Evolutionary conservation across 2,329 filamentous ascomycete genomes (phyloP).

Genomic region (Ophiocordyceps camponoti-rufipedis): DNA sequence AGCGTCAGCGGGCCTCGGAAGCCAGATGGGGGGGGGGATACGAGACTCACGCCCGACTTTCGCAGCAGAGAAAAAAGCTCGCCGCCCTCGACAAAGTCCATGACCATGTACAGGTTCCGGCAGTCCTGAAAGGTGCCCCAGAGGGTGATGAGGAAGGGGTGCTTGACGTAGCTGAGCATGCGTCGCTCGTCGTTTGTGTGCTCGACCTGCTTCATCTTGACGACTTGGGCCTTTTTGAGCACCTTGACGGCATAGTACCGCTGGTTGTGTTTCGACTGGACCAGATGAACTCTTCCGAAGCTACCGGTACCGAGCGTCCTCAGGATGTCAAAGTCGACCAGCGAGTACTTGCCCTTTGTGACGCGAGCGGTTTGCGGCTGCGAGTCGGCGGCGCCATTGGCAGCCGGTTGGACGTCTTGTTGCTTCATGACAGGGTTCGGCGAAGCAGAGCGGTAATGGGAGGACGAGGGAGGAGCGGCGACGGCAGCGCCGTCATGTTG

Average conservation of each 20-base stretch:
- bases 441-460: conserved; percentile 6
- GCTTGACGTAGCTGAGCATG: conserved; percentile 94
- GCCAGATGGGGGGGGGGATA: too few species aligned
- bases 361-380: conserved; percentile 33
- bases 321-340: conserved; percentile 76
- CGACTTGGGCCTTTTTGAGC: conserved; percentile 92
- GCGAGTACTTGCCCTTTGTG: conserved; percentile 94
- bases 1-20: neutral
- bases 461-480: neutral
- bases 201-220: conserved; percentile 99
- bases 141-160: conserved; percentile 91
- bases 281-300: conserved; percentile 89
- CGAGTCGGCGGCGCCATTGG: conserved; percentile 5
- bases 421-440: conserved; percentile 9
- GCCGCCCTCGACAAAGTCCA: conserved; percentile 98
- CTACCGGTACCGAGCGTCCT: conserved; percentile 90
- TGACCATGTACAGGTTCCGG: conserved; percentile 98
- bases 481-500: conserved; percentile 22
- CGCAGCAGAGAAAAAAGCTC: conserved; percentile 89
- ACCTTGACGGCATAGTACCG: conserved; percentile 98
- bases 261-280: conserved; percentile 96
- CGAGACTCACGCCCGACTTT: conserved; percentile 61
- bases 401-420: conserved; percentile 1
- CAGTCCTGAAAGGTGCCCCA: conserved; percentile 97
- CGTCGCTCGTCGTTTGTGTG: conserved; percentile 95